Conservation (phyloP, 371 early-diverging fungal genomes). For the Mortierella sp. region DNA sequence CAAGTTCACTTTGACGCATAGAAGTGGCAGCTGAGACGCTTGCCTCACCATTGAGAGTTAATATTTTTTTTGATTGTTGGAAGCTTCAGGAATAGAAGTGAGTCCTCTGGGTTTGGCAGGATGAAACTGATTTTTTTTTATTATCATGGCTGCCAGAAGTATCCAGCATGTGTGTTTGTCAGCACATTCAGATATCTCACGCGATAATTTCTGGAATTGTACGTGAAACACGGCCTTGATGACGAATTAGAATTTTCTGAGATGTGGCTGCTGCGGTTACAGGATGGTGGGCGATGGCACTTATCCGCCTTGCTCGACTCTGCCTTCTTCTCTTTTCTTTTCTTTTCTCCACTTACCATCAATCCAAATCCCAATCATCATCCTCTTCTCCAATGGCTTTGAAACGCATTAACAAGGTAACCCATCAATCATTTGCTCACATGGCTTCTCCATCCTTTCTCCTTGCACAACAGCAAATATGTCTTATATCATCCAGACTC, state of each 20-base stretch:
- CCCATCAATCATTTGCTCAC: slow-evolving; percentile 10
- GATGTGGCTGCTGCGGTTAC: not conserved
- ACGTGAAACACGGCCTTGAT: not conserved
- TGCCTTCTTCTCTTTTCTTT: slow-evolving; percentile 25
- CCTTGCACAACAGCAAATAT: not conserved
- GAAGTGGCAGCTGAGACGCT: too few relatives aligned
- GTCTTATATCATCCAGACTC: slow-evolving; percentile 4
- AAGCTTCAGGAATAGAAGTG: too few relatives aligned
- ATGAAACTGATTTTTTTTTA: too few relatives aligned
- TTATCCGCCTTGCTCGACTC: not conserved
- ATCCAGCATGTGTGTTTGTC: too few relatives aligned
- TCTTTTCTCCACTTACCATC: slow-evolving; percentile 22
- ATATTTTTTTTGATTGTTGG: too few relatives aligned
- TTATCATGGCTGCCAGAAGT: too few relatives aligned
- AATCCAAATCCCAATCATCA: slow-evolving; percentile 23
- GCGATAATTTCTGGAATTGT: not conserved
- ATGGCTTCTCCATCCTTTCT: not conserved
- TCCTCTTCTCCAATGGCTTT: slow-evolving; percentile 78
- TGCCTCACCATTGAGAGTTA: too few relatives aligned
- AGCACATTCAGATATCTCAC: not conserved
- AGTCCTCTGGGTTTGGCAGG: too few relatives aligned
- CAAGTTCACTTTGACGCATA: too few relatives aligned
- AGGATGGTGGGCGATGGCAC: not conserved
- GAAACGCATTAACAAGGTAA: slow-evolving; percentile 95
- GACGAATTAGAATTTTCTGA: slow-evolving; percentile 1